Conservation (phyloP, 1,139 yeast species). For the Suhomyces yuchorum region DNA sequence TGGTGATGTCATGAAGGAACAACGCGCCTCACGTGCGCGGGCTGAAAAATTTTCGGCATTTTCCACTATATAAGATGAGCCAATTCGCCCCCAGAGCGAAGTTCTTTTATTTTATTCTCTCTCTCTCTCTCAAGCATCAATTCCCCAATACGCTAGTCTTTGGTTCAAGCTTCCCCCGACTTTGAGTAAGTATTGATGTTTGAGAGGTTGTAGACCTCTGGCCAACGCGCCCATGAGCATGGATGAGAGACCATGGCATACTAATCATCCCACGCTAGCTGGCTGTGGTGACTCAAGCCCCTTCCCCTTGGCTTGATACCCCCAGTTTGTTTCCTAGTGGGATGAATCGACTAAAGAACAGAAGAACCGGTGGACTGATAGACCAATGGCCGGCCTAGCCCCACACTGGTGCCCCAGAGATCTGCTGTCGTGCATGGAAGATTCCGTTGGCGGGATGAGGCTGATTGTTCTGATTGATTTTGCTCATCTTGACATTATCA, state of each 20-base stretch:
- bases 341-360: too few relatives aligned
- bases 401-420: too few relatives aligned
- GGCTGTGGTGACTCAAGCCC: too few relatives aligned
- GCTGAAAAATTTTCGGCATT: conserved; percentile 10
- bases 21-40: neutral
- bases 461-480: neutral
- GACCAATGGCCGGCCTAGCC: too few relatives aligned
- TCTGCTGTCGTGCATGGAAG: neutral
- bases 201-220: conserved; percentile 13
- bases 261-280: too few relatives aligned
- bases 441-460: neutral
- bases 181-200: conserved; percentile 17
- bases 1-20: conserved; percentile 10
- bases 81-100: conserved; percentile 5
- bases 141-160: conserved; percentile 16
- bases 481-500: neutral
- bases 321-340: too few relatives aligned
- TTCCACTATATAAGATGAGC: conserved; percentile 7
- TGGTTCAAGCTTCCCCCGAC: conserved; percentile 13
- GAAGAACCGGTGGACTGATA: too few relatives aligned
- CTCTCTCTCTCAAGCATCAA: conserved; percentile 16
- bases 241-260: neutral
- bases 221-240: neutral
- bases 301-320: too few relatives aligned
- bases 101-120: conserved; percentile 14